Base-by-base conservation (phyloP, 1,284 basidiomycete genomes). In the Irpex sp. region DNA sequence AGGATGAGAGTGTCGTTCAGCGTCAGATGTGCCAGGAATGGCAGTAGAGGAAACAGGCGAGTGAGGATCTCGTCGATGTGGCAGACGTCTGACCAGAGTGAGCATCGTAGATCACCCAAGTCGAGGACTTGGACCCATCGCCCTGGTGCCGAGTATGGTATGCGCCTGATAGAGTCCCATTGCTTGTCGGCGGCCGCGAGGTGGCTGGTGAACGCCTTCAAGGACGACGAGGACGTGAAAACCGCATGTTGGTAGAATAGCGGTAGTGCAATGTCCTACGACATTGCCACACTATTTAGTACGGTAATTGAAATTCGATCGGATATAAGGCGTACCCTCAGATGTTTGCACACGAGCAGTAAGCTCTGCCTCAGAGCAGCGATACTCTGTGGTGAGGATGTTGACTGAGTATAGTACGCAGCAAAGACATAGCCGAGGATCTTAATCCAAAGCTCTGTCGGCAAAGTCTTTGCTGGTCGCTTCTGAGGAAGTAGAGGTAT, bases 111-210 rank as follows among this genome's bases (percentile, higher is more conserved):
- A 33, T 77, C 75, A 5, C 89, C 87, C 15, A 95, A 75, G 71
- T 94, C 88, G 26, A 95, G 78, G 4, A 74, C 74, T 60, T 87
- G 88, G 3, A 95, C 84, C 89, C 92, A 94, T 70, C 93, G 83
- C 31, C 93, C 93, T 1, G 93, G 93, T 0, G 88, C 82, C 1
- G 92, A 94, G 71, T 89, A 90, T 0, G 90, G 90, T 69, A 93
- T 93, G 51, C 92, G 82, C 59, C 91, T 84, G 63, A 95, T 87
- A 61, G 92, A 91, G 68, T 93, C 92, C 93, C 93, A 95, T 70
- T 83, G 84, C 68, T 86, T 80, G 67, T 95, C 93, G 17, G 88
- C 87, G 19, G 70, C 68, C 62, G 80, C 75, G 3, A 95, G 79
- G 26, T 78, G 79, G 26, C 76, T 66, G 7, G 84, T 78, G 65